Conservation (phyloP, 2,329 filamentous ascomycete genomes). For the Apiospora aurea region DNA sequence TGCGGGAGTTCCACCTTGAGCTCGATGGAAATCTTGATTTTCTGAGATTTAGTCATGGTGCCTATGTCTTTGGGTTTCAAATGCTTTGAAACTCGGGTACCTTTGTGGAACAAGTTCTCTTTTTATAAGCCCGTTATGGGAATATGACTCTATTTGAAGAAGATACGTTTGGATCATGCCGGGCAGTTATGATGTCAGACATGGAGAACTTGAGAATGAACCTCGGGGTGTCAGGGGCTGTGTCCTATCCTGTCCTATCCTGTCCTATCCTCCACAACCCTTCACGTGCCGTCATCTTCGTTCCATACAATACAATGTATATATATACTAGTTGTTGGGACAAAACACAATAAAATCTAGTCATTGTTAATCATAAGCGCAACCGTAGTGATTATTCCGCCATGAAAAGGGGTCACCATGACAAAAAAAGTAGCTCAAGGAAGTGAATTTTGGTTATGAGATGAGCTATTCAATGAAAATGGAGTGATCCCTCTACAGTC, state of each 20-base stretch:
- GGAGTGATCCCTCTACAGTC: too few relatives aligned
- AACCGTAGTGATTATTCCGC: not conserved
- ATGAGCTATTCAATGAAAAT: not conserved
- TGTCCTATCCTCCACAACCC: not conserved
- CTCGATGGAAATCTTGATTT: not conserved
- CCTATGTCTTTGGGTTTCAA: not conserved
- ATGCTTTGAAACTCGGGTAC: accelerated
- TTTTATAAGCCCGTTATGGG: not conserved
- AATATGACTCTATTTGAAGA: not conserved
- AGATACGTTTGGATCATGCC: not conserved
- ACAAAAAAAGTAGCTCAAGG: not conserved
- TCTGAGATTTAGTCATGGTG: not conserved
- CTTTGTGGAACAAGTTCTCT: not conserved
- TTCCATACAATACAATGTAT: not conserved
- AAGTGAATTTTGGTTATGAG: not conserved
- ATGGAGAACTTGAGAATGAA: not conserved
- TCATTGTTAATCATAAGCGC: not conserved
- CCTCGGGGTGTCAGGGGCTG: not conserved
- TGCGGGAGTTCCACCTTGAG: not conserved
- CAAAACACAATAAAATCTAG: not conserved
- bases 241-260: not conserved
- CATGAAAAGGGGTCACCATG: not conserved
- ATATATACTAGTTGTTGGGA: not conserved
- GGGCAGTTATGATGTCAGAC: not conserved
- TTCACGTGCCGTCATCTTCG: not conserved